Conservation (phyloP, 2,329 filamentous ascomycete species). For the Diaporthe sp. region DNA sequence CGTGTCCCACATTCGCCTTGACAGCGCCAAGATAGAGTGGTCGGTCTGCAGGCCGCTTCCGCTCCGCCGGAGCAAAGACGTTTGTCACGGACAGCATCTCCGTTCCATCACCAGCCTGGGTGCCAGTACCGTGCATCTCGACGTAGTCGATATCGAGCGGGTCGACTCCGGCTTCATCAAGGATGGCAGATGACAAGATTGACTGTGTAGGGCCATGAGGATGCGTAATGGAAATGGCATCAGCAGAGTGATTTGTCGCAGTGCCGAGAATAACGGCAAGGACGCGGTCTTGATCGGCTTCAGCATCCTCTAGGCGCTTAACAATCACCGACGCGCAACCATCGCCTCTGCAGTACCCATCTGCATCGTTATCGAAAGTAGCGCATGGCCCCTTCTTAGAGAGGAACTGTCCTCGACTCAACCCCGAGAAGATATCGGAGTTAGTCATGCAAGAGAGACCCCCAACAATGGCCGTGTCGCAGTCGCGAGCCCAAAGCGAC, state of each 20-base stretch:
- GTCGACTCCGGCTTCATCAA: slow-evolving; percentile 80
- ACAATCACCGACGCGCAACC: slow-evolving; percentile 81
- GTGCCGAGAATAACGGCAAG: slow-evolving; percentile 82
- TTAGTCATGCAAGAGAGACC: slow-evolving; percentile 85
- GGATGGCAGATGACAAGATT: slow-evolving; percentile 76
- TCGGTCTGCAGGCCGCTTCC: slow-evolving; percentile 60
- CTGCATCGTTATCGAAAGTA: slow-evolving; percentile 84
- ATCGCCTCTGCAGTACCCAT: slow-evolving; percentile 87
- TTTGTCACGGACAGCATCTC: slow-evolving; percentile 84
- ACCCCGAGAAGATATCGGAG: slow-evolving; percentile 82
- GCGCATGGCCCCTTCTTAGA: slow-evolving; percentile 83
- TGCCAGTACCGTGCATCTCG: slow-evolving; percentile 92
- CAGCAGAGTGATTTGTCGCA: slow-evolving; percentile 85
- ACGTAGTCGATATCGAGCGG: slow-evolving; percentile 85
- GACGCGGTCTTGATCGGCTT: slow-evolving; percentile 81
- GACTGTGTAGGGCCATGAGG: slow-evolving; percentile 85
- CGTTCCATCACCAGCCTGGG: slow-evolving; percentile 84
- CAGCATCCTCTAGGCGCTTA: slow-evolving; percentile 84
- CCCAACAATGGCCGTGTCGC: slow-evolving; percentile 84
- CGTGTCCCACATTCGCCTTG: slow-evolving; percentile 76
- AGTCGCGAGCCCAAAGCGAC: slow-evolving; percentile 80
- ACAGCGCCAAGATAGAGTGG: slow-evolving; percentile 73
- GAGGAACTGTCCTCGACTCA: slow-evolving; percentile 83
- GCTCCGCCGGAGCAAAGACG: slow-evolving; percentile 62
- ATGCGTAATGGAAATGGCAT: slow-evolving; percentile 86